A percentile compares a stretch with the other conserved stretches of the same genome.
These are phyloP conservation scores for Davidsoniella neocaledoniae DNA, from an alignment of 2,329 filamentous ascomycete genomes.

Conservation along the genomic window DNA sequence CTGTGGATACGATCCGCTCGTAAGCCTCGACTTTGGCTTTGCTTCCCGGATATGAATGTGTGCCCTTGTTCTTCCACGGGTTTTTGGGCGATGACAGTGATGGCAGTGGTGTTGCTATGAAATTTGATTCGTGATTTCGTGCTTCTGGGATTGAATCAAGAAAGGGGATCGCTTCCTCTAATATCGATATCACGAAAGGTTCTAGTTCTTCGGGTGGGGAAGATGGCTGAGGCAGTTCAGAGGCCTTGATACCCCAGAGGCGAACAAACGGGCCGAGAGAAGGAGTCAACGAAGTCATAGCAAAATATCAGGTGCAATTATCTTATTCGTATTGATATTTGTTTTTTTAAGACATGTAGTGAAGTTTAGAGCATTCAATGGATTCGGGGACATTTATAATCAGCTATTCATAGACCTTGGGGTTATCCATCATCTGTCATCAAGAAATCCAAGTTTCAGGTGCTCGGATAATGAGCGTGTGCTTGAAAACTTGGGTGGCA, in stretches of 20 bases:
- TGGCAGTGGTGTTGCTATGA: not conserved
- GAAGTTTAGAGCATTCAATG: not conserved
- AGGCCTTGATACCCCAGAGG: slow-evolving; percentile 32
- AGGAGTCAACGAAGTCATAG: slow-evolving; percentile 2
- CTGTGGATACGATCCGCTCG: slow-evolving; percentile 30
- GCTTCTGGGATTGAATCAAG: slow-evolving; percentile 34
- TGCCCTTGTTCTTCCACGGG: slow-evolving; percentile 34
- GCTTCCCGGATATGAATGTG: slow-evolving; percentile 32
- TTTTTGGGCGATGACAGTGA: slow-evolving; percentile 9
- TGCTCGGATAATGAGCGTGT: slow-evolving; percentile 1
- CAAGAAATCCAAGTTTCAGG: slow-evolving; percentile 5
- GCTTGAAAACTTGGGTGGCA: too few species aligned
- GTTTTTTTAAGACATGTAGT: not conserved
- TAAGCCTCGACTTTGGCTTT: slow-evolving; percentile 35
- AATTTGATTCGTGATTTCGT: slow-evolving; percentile 14
- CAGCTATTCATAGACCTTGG: too few species aligned
- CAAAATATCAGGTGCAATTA: not conserved
- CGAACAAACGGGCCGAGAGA: slow-evolving; percentile 32
- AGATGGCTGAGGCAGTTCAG: slow-evolving; percentile 28
- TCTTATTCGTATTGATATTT: not conserved
- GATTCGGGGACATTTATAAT: too few species aligned
- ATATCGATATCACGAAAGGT: slow-evolving; percentile 33
- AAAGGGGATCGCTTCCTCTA: slow-evolving; percentile 43
- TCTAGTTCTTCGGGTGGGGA: slow-evolving; percentile 27
- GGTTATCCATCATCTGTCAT: too few species aligned